phyloP scores from a whole-genome alignment of 179 eudicot genomes.

The Carnegiea gigantea region DNA sequence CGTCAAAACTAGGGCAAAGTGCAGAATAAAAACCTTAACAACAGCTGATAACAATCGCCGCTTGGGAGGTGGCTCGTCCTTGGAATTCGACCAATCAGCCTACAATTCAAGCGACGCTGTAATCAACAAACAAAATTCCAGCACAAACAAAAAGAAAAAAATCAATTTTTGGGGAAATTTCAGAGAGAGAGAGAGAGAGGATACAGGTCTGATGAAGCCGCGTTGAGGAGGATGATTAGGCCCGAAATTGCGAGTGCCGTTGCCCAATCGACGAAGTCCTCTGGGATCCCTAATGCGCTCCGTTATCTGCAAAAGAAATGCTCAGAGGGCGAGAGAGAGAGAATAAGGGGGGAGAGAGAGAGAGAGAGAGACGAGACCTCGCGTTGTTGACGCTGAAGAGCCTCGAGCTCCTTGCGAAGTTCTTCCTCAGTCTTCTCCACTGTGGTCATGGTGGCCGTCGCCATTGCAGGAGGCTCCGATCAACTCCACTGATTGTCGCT shows the following conservation, averaged over 20 bases:
- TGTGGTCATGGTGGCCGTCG: constrained; percentile 31
- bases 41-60: constrained; percentile 82
- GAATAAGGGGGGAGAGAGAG: background rate
- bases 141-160: background rate
- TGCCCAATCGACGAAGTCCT: constrained; percentile 69
- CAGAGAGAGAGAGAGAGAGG: background rate
- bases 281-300: constrained; percentile 92
- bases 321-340: background rate
- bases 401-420: constrained; percentile 84
- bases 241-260: constrained; percentile 51
- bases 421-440: constrained; percentile 75
- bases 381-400: constrained; percentile 79
- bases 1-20: background rate
- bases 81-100: constrained; percentile 69
- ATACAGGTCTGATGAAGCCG: constrained; percentile 64
- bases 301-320: constrained; percentile 45
- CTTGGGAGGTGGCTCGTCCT: constrained; percentile 77
- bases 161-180: background rate
- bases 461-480: constrained; percentile 31
- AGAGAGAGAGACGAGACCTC: constrained; percentile 42
- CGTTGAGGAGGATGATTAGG: constrained; percentile 54
- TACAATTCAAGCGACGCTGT: constrained; percentile 17
- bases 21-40: constrained; percentile 54
- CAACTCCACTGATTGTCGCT: background rate
- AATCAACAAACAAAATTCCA: background rate